A percentile compares a stretch with the other conserved stretches of the same genome.
Conservation (phyloP, 306 rosid species). For the Quercus berberidifolia region DNA sequence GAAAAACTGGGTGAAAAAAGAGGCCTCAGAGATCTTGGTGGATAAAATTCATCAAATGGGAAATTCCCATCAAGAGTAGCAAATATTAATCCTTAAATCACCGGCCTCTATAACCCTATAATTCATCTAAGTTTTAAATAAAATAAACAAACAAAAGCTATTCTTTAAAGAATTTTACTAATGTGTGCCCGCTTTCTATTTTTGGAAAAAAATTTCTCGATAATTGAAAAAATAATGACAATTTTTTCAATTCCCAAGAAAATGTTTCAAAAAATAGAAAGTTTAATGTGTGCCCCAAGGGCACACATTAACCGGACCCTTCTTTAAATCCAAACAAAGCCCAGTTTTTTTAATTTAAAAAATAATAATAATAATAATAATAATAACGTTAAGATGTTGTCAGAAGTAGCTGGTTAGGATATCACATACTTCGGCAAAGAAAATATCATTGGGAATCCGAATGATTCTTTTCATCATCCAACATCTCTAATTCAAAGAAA, state of each 20-base stretch:
- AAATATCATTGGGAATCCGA: constrained; percentile 6
- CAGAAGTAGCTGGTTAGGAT: neutral
- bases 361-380: neutral
- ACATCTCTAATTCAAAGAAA: neutral
- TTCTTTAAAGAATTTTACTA: no score
- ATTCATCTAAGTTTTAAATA: neutral
- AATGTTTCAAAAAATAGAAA: no score
- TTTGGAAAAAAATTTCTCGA: no score
- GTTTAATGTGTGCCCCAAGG: no score
- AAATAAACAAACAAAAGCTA: neutral
- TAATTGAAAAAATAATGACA: no score
- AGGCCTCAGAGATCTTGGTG: constrained; percentile 3
- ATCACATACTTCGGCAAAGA: neutral
- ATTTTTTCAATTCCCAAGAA: no score
- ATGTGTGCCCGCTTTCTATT: no score
- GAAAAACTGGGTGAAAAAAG: neutral
- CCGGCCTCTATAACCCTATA: neutral
- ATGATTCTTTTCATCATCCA: constrained; percentile 4
- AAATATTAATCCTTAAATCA: neutral
- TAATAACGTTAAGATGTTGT: neutral
- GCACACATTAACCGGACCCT: no score
- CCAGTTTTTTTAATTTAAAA: neutral
- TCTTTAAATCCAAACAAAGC: neutral
- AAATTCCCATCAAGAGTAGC: neutral
- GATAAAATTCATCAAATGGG: neutral